Evolutionary conservation across 495 filamentous ascomycete genomes (phyloP).

Genomic region (Alectoria sarmentosa): DNA sequence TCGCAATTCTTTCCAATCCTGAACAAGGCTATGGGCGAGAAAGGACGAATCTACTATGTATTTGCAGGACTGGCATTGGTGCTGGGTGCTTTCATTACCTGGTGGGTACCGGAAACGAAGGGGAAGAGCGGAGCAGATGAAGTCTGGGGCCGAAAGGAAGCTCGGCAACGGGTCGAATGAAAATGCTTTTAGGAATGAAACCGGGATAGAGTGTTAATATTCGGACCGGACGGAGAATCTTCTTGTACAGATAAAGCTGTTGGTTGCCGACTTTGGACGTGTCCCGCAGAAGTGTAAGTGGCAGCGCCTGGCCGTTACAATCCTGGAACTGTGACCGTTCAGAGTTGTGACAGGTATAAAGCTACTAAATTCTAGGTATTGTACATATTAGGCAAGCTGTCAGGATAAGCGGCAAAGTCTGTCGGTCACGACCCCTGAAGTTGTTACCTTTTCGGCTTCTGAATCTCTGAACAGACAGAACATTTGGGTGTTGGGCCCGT

Average conservation of each 20-base stretch:
- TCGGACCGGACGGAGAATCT: background rate
- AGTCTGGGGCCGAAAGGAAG: constrained; percentile 64
- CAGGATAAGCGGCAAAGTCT: too few species aligned
- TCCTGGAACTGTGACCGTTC: too few species aligned
- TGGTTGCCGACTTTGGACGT: background rate
- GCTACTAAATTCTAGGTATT: too few species aligned
- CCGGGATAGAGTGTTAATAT: background rate
- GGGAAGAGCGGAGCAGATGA: constrained; percentile 76
- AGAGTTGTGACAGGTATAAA: too few species aligned
- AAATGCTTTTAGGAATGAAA: background rate
- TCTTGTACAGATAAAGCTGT: background rate
- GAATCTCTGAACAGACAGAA: too few species aligned
- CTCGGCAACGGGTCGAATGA: constrained; percentile 18
- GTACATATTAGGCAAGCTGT: too few species aligned
- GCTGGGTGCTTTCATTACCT: constrained; percentile 57
- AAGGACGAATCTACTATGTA: constrained; percentile 80
- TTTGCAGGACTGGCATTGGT: constrained; percentile 68
- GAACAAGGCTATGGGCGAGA: constrained; percentile 63
- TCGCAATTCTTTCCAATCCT: constrained; percentile 89
- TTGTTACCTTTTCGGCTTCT: too few species aligned
- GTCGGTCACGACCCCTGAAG: too few species aligned
- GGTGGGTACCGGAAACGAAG: constrained; percentile 74
- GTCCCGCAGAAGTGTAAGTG: background rate
- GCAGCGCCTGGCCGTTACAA: too few species aligned
- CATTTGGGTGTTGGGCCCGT: too few species aligned